A percentile compares a stretch with the other conserved stretches of the same genome.
phyloP scores from a whole-genome alignment of 2,329 filamentous ascomycete species.

The Teratosphaeria destructans region DNA sequence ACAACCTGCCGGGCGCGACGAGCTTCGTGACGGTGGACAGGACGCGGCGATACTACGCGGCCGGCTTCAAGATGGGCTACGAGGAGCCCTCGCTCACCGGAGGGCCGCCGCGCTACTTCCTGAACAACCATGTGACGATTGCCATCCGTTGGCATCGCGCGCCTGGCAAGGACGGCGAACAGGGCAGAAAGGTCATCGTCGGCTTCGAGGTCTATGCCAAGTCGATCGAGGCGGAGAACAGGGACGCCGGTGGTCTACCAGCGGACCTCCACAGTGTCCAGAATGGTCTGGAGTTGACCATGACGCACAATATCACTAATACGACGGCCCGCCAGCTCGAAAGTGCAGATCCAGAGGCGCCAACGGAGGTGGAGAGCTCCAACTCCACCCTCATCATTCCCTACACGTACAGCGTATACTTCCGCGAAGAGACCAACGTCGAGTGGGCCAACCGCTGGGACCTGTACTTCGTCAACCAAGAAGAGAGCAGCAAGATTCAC shows the following conservation, averaged over 20 bases:
- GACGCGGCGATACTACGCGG: conserved; percentile 75
- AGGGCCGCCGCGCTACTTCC: conserved; percentile 55
- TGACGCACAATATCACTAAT: conserved; percentile 52
- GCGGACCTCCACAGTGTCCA: conserved; percentile 53
- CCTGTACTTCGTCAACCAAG: conserved; percentile 79
- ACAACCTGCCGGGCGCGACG: conserved; percentile 80
- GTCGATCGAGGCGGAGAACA: conserved; percentile 56
- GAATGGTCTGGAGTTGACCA: conserved; percentile 57
- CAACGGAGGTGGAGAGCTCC: conserved; percentile 46
- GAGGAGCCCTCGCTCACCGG: conserved; percentile 53
- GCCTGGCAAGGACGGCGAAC: conserved; percentile 55
- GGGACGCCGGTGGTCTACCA: conserved; percentile 57
- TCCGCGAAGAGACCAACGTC: conserved; percentile 67
- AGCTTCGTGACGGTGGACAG: conserved; percentile 82
- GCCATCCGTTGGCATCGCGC: conserved; percentile 69
- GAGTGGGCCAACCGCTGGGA: conserved; percentile 85
- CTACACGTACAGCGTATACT: conserved; percentile 85
- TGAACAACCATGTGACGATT: conserved; percentile 83
- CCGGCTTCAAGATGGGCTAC: conserved; percentile 81
- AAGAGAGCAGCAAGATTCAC: conserved; percentile 70
- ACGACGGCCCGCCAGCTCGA: conserved; percentile 41
- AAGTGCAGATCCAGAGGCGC: conserved; percentile 50
- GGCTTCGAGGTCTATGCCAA: conserved; percentile 87
- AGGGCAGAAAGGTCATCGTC: conserved; percentile 69
- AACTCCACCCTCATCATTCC: conserved; percentile 61